Percentiles rank a stretch among this genome's conserved stretches.
Evolutionary conservation across 805 yeast genomes (phyloP).

Genomic region (Saccharomycopsis fodiens): DNA sequence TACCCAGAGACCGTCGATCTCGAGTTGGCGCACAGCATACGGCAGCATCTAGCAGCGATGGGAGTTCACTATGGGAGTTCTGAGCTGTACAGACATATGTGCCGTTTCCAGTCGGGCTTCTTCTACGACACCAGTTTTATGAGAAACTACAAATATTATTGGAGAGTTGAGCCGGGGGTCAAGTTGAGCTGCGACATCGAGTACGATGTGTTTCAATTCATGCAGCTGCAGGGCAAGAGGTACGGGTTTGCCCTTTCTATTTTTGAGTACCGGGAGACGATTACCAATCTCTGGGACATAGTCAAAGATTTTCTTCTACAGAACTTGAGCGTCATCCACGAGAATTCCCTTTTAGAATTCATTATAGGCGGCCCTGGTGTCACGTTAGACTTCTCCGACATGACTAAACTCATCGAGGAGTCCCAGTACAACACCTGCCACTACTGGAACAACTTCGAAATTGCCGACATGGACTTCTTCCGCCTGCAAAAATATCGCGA

Average conservation of each 20-base stretch:
- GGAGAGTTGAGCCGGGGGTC: slow-evolving; percentile 89
- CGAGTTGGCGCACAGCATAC: slow-evolving; percentile 55
- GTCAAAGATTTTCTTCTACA: slow-evolving; percentile 54
- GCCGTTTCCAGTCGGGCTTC: slow-evolving; percentile 81
- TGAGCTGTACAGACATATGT: slow-evolving; percentile 81
- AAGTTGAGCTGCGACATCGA: slow-evolving; percentile 68
- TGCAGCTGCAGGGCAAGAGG: slow-evolving; percentile 64
- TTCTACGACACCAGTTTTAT: slow-evolving; percentile 66
- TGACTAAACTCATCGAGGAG: slow-evolving; percentile 39
- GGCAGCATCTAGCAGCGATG: slow-evolving; percentile 50
- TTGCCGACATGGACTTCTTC: slow-evolving; percentile 70
- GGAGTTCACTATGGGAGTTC: slow-evolving; percentile 65
- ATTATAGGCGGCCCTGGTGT: slow-evolving; percentile 27
- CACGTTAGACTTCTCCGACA: slow-evolving; percentile 32
- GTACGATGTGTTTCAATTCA: slow-evolving; percentile 72
- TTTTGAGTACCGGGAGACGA: slow-evolving; percentile 63
- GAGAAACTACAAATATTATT: slow-evolving; percentile 71
- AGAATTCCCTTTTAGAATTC: slow-evolving; percentile 60
- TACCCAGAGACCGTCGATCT: slow-evolving; percentile 76
- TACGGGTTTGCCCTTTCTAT: slow-evolving; percentile 75
- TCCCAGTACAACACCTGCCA: slow-evolving; percentile 76
- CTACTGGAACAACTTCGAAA: slow-evolving; percentile 83
- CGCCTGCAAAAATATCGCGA: slow-evolving; percentile 57
- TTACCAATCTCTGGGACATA: slow-evolving; percentile 69
- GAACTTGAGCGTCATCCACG: slow-evolving; percentile 50